phyloP scores from a whole-genome alignment of 352 stramenopile species.

The Phytopythium delawarense region DNA sequence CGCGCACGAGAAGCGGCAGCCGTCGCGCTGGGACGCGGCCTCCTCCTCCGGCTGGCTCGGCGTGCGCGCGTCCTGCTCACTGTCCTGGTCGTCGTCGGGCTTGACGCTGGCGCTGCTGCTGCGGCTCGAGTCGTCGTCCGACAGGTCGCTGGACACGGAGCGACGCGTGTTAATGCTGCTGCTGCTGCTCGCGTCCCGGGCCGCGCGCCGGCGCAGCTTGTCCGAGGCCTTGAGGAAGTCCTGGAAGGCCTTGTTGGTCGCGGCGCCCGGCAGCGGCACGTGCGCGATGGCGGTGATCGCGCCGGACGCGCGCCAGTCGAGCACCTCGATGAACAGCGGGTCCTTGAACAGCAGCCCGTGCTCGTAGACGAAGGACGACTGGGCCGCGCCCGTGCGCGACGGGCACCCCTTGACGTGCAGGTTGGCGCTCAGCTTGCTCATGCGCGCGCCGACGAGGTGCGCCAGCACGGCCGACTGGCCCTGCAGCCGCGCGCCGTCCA shows the following conservation, averaged over 20 bases:
- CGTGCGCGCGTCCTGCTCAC: slow-evolving; percentile 1
- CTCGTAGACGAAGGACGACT: slow-evolving; percentile 76
- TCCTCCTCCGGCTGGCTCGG: slow-evolving; percentile 3
- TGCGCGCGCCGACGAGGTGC: slow-evolving; percentile 59
- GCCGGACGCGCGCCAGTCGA: slow-evolving; percentile 49
- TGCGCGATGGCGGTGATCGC: slow-evolving; percentile 40
- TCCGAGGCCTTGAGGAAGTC: slow-evolving; percentile 26
- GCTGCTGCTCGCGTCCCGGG: no score
- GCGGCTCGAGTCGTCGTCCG: slow-evolving; percentile 28
- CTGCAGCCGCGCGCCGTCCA: slow-evolving; percentile 37
- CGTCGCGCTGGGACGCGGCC: neutral
- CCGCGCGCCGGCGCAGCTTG: neutral
- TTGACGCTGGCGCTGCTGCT: slow-evolving; percentile 12
- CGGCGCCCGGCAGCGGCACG: slow-evolving; percentile 33
- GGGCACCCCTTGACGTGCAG: slow-evolving; percentile 60
- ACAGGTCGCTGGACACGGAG: slow-evolving; percentile 22
- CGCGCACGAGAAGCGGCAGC: slow-evolving; percentile 4
- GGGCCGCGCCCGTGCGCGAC: slow-evolving; percentile 34
- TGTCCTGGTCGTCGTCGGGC: slow-evolving; percentile 18
- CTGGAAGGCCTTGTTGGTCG: slow-evolving; percentile 28
- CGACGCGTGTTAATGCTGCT: slow-evolving; percentile 7
- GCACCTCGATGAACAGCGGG: slow-evolving; percentile 58
- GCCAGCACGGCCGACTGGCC: slow-evolving; percentile 65
- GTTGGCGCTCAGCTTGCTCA: slow-evolving; percentile 66
- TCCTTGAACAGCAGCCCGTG: slow-evolving; percentile 68